phyloP scores from a whole-genome alignment of 2,329 filamentous ascomycete genomes.

The Verticillium nubilum region DNA sequence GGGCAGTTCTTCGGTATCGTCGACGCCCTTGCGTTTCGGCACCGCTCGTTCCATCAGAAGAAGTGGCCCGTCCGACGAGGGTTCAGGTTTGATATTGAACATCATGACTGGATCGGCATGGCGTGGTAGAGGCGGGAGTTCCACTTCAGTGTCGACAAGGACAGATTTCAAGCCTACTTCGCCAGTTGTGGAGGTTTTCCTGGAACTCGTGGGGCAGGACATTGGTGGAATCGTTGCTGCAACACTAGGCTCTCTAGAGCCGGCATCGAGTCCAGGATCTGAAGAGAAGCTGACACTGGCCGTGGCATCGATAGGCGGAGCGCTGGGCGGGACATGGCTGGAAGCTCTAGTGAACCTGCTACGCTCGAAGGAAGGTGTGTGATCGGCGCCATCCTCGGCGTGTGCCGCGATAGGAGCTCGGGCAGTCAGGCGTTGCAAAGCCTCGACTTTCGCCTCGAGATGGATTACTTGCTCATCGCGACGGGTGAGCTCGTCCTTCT shows the following conservation, averaged over 20 bases:
- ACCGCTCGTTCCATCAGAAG: slow-evolving; percentile 45
- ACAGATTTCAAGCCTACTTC: background rate
- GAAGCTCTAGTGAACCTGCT: slow-evolving; percentile 5
- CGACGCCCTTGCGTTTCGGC: slow-evolving; percentile 36
- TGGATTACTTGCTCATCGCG: slow-evolving; percentile 41
- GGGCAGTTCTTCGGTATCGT: slow-evolving; percentile 15
- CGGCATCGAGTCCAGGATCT: slow-evolving; percentile 2
- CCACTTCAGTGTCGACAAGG: background rate
- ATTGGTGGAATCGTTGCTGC: background rate
- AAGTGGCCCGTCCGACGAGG: slow-evolving; percentile 45
- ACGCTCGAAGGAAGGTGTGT: slow-evolving; percentile 6
- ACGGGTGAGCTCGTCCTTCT: slow-evolving; percentile 32
- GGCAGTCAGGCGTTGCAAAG: slow-evolving; percentile 24
- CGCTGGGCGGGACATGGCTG: background rate
- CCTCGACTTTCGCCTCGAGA: slow-evolving; percentile 36
- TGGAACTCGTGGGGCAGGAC: background rate
- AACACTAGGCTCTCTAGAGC: background rate
- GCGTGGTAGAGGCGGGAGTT: slow-evolving; percentile 22
- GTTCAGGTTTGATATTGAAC: slow-evolving; percentile 40
- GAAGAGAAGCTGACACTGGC: slow-evolving; percentile 6
- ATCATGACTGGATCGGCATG: background rate
- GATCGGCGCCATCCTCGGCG: background rate
- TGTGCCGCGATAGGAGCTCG: slow-evolving; percentile 22
- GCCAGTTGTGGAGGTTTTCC: background rate
- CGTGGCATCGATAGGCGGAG: background rate